Base-by-base conservation (phyloP, 495 filamentous ascomycete species). In the Penicillium egyptiacum region DNA sequence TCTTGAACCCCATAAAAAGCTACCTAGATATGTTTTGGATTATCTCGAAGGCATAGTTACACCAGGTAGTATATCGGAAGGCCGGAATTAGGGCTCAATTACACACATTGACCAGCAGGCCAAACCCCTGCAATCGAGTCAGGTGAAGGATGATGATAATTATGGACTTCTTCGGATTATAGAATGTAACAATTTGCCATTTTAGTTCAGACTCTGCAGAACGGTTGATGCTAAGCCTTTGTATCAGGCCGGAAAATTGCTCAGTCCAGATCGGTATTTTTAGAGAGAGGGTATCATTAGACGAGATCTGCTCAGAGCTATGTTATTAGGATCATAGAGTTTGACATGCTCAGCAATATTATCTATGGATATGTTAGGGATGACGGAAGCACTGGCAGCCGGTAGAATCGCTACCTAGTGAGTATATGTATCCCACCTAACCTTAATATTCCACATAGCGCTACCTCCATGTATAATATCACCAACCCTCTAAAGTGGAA, bases 161-260 rank as follows among this genome's bases (percentile, higher is more conserved):
- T 20, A 53, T 53, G 50, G 50, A 42, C 19, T n/a, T 1, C 12
- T 23, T 41, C 39, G 39, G 50, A 41, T n/a, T 31, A 42, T 42
- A 31, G 17, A 42, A 41, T 31, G 37, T 43, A 42, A 42, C 22
- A 12, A 28, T 53, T 2, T 30, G 23, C 12, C 17, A 37, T 50
- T 50, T 37, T 20, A 50, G 10, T 31, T 1, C 12, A 17, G 50
- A 10, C 23, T 11, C 37, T 40, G 23, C 25, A 53, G 37, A 53
- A 52, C 12, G 50, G 35, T 30, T 50, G 48, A 39, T 26, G 49
- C 22, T 51, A 41, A 51, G 49, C 33, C 20, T 51, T 28, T 41
- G 26, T 23, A 12, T 14, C 17, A 40, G 22, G 25, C 20, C n/a
- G 22, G 37, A 52, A 51, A 9, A 11, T 6, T 22, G 35, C 16